Percentiles rank a stretch among this genome's conserved stretches.
phyloP scores from a whole-genome alignment of 306 rosid species.

The Abrus pulchellus region DNA sequence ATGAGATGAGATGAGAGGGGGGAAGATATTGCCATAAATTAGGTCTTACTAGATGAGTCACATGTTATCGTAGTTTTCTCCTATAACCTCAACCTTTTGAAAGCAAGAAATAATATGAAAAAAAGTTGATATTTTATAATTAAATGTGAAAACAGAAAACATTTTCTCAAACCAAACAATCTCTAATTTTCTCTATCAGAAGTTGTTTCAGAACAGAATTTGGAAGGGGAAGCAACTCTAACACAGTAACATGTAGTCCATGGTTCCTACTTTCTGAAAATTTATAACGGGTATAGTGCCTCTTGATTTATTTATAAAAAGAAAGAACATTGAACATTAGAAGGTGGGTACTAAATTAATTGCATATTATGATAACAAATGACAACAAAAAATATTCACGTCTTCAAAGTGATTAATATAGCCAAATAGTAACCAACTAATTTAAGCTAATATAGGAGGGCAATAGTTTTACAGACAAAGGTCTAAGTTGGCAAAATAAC shows the following conservation, averaged over 20 bases:
- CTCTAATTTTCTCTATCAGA: not conserved
- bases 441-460: not conserved
- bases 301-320: constrained; percentile 15
- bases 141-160: no score
- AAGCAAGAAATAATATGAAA: no score
- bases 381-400: not conserved
- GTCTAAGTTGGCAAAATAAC: not conserved
- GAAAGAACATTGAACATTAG: not conserved
- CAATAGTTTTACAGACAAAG: not conserved
- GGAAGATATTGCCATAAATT: not conserved
- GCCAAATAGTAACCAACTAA: not conserved
- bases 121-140: no score
- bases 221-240: constrained; percentile 17
- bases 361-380: not conserved
- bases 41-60: constrained; percentile 17
- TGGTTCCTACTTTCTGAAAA: not conserved
- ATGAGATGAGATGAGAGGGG: not conserved
- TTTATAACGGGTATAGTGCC: not conserved
- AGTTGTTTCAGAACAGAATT: not conserved
- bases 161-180: no score
- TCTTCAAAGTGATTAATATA: not conserved
- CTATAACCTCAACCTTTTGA: not conserved
- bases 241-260: not conserved
- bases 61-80: constrained; percentile 23
- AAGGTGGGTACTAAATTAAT: no score